These are phyloP conservation scores for Cucumis melo DNA, from an alignment of 306 rosid species.

Conservation along the genomic window DNA sequence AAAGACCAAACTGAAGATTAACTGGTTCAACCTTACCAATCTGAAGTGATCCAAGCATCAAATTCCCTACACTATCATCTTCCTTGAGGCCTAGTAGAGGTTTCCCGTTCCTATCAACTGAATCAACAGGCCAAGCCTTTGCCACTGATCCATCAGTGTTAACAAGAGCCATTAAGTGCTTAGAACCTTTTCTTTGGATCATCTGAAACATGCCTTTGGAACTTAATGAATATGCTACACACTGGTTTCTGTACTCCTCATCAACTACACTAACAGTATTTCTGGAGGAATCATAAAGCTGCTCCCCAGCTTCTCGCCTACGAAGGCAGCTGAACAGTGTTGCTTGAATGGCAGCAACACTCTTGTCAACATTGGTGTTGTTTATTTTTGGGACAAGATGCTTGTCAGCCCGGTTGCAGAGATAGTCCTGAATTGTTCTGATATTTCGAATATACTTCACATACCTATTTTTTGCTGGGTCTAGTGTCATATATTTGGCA, in stretches of 20 bases:
- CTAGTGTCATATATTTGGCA: conserved; percentile 95
- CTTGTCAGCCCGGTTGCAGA: conserved; percentile 91
- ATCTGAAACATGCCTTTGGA: conserved; percentile 94
- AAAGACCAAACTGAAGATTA: conserved; percentile 90
- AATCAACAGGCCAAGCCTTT: conserved; percentile 92
- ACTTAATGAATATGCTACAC: conserved; percentile 74
- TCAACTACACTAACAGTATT: conserved; percentile 68
- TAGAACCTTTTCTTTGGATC: conserved; percentile 87
- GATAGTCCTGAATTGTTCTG: conserved; percentile 92
- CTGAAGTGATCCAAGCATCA: conserved; percentile 7
- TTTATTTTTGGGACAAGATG: conserved; percentile 96
- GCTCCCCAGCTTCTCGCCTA: conserved; percentile 79
- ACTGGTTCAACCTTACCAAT: conserved; percentile 72
- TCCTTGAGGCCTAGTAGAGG: conserved; percentile 35
- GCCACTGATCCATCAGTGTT: conserved; percentile 94
- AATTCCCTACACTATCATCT: conserved; percentile 33
- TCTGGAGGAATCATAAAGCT: conserved; percentile 52
- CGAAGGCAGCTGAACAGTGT: conserved; percentile 94
- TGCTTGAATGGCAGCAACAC: conserved; percentile 97
- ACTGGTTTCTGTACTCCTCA: conserved; percentile 89
- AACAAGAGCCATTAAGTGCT: conserved; percentile 79
- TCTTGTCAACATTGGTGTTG: conserved; percentile 96
- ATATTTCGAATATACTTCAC: conserved; percentile 94
- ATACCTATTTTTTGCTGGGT: conserved; percentile 89
- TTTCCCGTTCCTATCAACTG: conserved; percentile 62